These are phyloP conservation scores for Rhodomyrtus tomentosa DNA, from an alignment of 345 rosid species.

Conservation along the genomic window DNA sequence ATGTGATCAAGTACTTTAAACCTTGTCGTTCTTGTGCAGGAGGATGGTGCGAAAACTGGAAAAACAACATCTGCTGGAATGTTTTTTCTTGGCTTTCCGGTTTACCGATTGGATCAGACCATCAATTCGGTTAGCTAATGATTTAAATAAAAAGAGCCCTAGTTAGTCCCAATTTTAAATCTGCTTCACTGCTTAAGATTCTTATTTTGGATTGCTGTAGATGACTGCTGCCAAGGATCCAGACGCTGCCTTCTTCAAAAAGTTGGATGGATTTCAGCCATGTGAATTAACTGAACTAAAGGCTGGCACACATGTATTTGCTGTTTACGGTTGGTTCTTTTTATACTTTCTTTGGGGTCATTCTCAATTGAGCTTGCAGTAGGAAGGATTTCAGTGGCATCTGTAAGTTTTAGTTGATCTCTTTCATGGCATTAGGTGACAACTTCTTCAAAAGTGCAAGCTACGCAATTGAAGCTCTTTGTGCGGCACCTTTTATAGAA, in stretches of 20 bases:
- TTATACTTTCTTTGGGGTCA: neutral
- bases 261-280: conserved; percentile 90
- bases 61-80: conserved; percentile 88
- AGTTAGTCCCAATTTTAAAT: neutral
- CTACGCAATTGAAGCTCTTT: conserved; percentile 86
- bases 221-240: conserved; percentile 84
- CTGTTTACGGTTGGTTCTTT: conserved; percentile 69
- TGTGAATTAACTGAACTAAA: conserved; percentile 86
- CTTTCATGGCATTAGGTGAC: conserved; percentile 90
- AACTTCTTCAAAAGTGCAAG: conserved; percentile 84
- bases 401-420: neutral
- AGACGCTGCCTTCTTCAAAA: conserved; percentile 83
- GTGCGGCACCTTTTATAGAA: conserved; percentile 59
- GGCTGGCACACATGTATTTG: conserved; percentile 86
- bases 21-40: conserved; percentile 26
- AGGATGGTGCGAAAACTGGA: conserved; percentile 79
- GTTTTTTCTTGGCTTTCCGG: conserved; percentile 96
- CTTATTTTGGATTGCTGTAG: conserved; percentile 16
- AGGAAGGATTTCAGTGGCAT: neutral
- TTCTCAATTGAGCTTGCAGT: neutral
- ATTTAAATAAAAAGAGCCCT: neutral
- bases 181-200: neutral
- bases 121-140: conserved; percentile 52
- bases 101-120: conserved; percentile 78
- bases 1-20: neutral